Evolutionary conservation across 2,329 filamentous ascomycete species (phyloP), one percentile per base, ranked within the genome.

Genomic region (Leptosphaerulina australis): DNA sequence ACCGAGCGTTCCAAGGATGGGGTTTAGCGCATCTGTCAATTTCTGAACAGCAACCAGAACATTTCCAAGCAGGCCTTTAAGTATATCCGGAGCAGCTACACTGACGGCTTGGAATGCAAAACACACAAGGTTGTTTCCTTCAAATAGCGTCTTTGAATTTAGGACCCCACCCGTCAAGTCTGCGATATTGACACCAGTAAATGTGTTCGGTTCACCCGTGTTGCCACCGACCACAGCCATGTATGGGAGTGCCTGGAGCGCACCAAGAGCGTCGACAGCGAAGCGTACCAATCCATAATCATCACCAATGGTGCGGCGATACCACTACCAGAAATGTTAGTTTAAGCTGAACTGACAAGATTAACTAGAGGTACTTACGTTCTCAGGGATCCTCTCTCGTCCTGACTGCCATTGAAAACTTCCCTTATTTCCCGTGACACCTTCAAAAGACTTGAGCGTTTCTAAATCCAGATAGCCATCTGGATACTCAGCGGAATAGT

Each of bases 121-220:
- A 53, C 79, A 81, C 12, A 74, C 41, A 5, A 75, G 62, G 58
- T 82, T 80, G 66, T 82, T 79, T 11, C 76, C 77, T 45, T 81
- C 52, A 1, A 76, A 59, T 0, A 81, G 63, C 10, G 67, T 75
- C 12, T 65, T 50, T 4, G 66, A 54, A 55, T 78, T 80, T 53
- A 76, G 74, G 0, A 81, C 62, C 18, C 75, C 75, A 9, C 67
- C 67, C 12, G 71, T 74, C 9, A 77, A 47, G 35, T 74, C 59
- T 8, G 34, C 48, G 4, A 73, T 53, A 44, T 75, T 59, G 21
- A 76, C 46, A 4, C 69, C 69, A 20, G 63, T 62, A 55, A 74
- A 74, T 15, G 66, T 63, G 56, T 72, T 67, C 3, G 54, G 44
- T 2, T 53, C 67, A 20, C 70, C 70, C 5, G 66, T 68, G 57